Base-by-base conservation (phyloP, 495 filamentous ascomycete species). In the Xylaria bambusicola region DNA sequence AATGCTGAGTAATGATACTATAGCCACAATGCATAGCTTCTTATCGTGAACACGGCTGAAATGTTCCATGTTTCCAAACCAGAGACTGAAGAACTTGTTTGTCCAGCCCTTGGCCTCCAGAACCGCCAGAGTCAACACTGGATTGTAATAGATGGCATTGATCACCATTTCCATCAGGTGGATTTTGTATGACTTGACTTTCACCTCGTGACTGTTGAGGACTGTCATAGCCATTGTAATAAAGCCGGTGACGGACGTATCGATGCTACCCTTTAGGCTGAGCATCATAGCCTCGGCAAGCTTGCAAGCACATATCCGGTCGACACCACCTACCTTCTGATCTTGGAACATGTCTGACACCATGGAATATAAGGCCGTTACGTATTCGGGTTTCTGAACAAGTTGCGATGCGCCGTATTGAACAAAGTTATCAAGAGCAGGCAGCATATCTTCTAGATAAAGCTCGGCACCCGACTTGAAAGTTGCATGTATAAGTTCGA, bases 151-250 rank as follows among this genome's bases (percentile, higher is more conserved):
- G 62, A 97, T 91, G 52, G 88, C 88, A 74, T 98, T 98, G 81
- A 98, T 94, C 52, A 98, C 85, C 89, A 98, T 96, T 78, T 98
- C 95, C 91, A 98, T 96, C 49, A 98, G 75, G 73, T 98, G 93
- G 42, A 98, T 90, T 62, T 88, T 85, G 77, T 97, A 96, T 12
- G 90, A 90, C 80, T 94, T 97, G 66, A 92, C 80, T 69, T 87
- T 90, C 35, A 88, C 79, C 56, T 96, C 89, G 20, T 74, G 56
- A 17, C 80, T 83, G 31, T 80, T 84, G 38, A 98, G 85, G 27
- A 90, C 86, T 24, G 73, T 77, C 93, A 98, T 98, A 20, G 90
- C 89, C 70, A 98, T 84, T 62, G 87, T 85, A 58, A 98, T 77
- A 75, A 98, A 97, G 49, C 90, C 87, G 8, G 88, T 87, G 33